These are phyloP conservation scores for Naegleria lovaniensis DNA, from an alignment of 208 protist genomes.

Conservation along the genomic window DNA sequence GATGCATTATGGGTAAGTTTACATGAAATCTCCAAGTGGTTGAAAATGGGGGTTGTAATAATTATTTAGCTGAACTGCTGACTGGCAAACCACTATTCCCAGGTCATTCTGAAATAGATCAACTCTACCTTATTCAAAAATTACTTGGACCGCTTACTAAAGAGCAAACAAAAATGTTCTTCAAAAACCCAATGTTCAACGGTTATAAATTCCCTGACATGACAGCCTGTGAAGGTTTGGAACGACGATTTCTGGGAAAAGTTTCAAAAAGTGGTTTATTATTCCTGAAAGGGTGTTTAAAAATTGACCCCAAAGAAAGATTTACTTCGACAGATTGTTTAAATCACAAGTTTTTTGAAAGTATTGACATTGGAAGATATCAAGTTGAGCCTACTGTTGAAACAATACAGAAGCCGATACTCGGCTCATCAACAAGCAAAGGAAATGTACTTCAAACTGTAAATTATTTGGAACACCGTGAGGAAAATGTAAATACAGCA, in stretches of 20 bases:
- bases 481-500: background rate
- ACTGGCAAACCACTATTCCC: slow-evolving; percentile 69
- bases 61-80: slow-evolving; percentile 32
- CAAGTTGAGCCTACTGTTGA: background rate
- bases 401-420: background rate
- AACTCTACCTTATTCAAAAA: slow-evolving; percentile 66
- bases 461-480: background rate
- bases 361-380: background rate
- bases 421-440: background rate
- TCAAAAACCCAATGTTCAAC: slow-evolving; percentile 33
- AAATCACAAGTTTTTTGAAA: background rate
- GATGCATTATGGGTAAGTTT: slow-evolving; percentile 77
- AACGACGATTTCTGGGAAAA: background rate
- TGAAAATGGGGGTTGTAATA: no score
- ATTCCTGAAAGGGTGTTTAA: background rate
- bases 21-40: no score
- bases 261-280: background rate
- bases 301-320: background rate
- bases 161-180: slow-evolving; percentile 38
- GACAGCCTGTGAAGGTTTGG: slow-evolving; percentile 32
- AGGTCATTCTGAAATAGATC: slow-evolving; percentile 70
- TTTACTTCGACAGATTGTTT: background rate
- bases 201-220: slow-evolving; percentile 45
- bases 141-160: slow-evolving; percentile 55
- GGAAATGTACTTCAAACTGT: background rate